These are phyloP conservation scores for Coemansia nantahalensis DNA, from an alignment of 192 early-diverging fungal species.

Conservation along the genomic window DNA sequence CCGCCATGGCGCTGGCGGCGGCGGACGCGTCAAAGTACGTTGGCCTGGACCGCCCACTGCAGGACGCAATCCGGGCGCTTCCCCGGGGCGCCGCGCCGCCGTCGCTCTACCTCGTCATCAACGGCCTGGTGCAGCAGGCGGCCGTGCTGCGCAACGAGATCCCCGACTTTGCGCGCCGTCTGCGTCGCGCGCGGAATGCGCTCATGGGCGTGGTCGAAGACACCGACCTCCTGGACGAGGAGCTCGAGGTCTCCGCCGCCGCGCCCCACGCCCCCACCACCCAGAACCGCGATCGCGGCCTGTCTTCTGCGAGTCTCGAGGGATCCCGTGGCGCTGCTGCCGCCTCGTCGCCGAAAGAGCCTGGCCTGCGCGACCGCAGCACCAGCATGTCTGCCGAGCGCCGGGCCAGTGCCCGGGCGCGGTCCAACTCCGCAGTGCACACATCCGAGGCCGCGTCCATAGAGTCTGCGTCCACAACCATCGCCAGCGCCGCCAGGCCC, in stretches of 20 bases:
- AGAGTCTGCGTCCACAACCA: constrained; percentile 15
- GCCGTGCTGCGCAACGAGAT: constrained; percentile 44
- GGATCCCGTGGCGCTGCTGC: constrained; percentile 9
- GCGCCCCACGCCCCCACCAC: no score
- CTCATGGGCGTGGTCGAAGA: constrained; percentile 54
- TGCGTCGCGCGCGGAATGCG: constrained; percentile 46
- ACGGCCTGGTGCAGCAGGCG: constrained; percentile 50
- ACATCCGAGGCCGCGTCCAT: constrained; percentile 28
- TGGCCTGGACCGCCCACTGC: constrained; percentile 43
- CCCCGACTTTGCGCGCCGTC: constrained; percentile 44
- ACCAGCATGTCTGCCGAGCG: constrained; percentile 21
- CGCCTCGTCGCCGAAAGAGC: neutral
- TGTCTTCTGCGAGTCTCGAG: constrained; percentile 52
- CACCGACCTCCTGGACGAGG: constrained; percentile 40
- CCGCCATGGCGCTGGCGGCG: constrained; percentile 37
- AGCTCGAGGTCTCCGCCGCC: constrained; percentile 28
- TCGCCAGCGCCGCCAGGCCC: constrained; percentile 1
- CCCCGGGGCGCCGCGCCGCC: constrained; percentile 43
- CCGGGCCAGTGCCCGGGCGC: constrained; percentile 3
- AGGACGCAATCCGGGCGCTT: constrained; percentile 21
- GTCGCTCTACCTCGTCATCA: constrained; percentile 42
- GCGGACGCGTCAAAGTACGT: constrained; percentile 36
- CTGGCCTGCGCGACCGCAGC: constrained; percentile 33
- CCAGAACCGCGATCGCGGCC: constrained; percentile 43
- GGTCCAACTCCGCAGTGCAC: constrained; percentile 29